Base-by-base conservation (phyloP, 179 eudicot genomes). In the Silene noctiflora region DNA sequence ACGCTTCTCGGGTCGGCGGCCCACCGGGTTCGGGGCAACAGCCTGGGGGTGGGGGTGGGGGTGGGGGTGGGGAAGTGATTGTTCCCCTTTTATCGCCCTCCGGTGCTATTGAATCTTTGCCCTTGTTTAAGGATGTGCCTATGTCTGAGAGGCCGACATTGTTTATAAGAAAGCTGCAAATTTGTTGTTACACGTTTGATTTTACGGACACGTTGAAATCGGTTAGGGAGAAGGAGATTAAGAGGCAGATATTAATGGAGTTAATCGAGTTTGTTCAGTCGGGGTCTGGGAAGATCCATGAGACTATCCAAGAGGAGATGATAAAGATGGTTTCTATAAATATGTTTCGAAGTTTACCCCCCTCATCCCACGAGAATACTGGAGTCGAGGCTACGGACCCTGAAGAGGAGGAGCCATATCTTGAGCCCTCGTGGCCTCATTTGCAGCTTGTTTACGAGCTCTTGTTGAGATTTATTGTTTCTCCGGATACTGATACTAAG, bases 331-430 rank as follows among this genome's bases (percentile, higher is more conserved):
- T 89, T 13, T 86, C 91, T 1, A 60, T 86, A 2, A 89, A 89
- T 81, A 85, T 89, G 33, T 89, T 89, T 72, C 77, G 93, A 9
- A 80, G 88, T 75, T 73, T 89, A 21, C 93, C 93, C 11, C 93
- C 91, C 0, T 79, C 86, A 0, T 62, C 84, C 14, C 83, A 82
- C 53, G 93, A 88, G 72, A 86, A 86, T 79, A 81, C 89, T 0
- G 87, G 93, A 12, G 71, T 84, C 4, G 91, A 86, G 77, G 83
- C 62, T 58, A 69, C 77, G 9, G 69, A 65, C 29, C 29, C 29
- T 7, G 69, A 31, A 16, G 69, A 65, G 44, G 69, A 65, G 69
- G 69, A 65, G 69, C 69, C 69, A 1, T 65, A 10, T 27, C 29
- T 65, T 27, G 69, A 65, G 13, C 69, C 39, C 7, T 33, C 69